phyloP scores from a whole-genome alignment of 2,329 filamentous ascomycete species.

The Aphanoascus verrucosus region DNA sequence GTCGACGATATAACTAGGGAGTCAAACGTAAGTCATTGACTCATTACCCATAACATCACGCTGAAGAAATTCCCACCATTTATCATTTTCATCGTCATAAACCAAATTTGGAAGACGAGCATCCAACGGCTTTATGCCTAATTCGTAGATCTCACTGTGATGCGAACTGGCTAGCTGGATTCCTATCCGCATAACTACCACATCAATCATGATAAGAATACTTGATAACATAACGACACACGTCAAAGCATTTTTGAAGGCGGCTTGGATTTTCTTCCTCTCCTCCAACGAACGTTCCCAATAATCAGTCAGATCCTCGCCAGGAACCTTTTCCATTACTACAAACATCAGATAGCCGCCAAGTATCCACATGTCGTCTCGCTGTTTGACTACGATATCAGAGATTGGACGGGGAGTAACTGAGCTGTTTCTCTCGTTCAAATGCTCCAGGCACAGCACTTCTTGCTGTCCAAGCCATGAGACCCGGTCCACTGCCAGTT shows the following conservation, averaged over 20 bases:
- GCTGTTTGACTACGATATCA: not conserved
- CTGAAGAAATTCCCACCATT: conserved; percentile 2
- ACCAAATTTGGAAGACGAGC: not conserved
- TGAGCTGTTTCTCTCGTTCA: not conserved
- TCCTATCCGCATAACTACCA: too few species aligned
- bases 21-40: not conserved
- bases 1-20: conserved; percentile 1
- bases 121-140: not conserved
- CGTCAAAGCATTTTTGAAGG: conserved; percentile 4
- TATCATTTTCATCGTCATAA: conserved; percentile 9
- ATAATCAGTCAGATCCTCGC: conserved; percentile 5
- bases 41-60: not conserved
- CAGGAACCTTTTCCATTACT: conserved; percentile 14
- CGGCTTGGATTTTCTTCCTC: conserved; percentile 6
- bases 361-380: conserved; percentile 5
- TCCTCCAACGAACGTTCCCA: not conserved
- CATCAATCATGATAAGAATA: not conserved
- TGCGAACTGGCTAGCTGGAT: not conserved
- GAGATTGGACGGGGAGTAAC: not conserved
- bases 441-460: not conserved
- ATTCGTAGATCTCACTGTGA: not conserved
- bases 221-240: not conserved
- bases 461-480: not conserved
- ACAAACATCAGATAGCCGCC: conserved; percentile 10
- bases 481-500: not conserved